These are phyloP conservation scores for Cordyceps farinosa DNA, from an alignment of 2,329 filamentous ascomycete species.

Conservation along the genomic window DNA sequence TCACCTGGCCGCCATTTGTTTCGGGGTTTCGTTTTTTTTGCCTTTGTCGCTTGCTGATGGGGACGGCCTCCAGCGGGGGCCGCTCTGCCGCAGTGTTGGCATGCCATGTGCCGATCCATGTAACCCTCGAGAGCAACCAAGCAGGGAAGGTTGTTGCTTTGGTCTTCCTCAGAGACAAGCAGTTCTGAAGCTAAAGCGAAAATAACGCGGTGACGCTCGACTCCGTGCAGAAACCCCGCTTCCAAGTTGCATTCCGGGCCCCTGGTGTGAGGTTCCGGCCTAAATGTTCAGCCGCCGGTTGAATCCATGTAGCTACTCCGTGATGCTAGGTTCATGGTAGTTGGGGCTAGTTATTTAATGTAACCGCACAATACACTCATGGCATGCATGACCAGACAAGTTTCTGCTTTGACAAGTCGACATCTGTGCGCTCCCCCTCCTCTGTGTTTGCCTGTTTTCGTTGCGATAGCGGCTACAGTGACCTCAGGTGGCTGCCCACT, in stretches of 20 bases:
- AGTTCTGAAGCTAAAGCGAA: background rate
- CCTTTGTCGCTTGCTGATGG: background rate
- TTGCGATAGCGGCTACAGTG: background rate
- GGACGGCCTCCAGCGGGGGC: background rate
- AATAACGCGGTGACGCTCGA: no score
- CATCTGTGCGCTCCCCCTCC: background rate
- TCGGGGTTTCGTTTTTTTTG: background rate
- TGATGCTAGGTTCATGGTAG: no score
- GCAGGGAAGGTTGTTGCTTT: no score
- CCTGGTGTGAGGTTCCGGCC: background rate
- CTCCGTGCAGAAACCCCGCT: background rate
- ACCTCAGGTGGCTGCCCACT: background rate
- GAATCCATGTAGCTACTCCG: background rate
- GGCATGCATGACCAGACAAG: background rate
- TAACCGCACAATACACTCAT: background rate
- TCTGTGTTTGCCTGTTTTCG: background rate
- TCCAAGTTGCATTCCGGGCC: background rate
- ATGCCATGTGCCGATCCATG: background rate
- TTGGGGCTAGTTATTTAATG: background rate
- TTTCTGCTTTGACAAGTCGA: background rate
- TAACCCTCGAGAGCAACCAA: background rate
- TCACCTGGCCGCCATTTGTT: conserved; percentile 2
- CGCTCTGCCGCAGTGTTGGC: background rate
- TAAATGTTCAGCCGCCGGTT: background rate
- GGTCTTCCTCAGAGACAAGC: background rate